These are phyloP conservation scores for Rhizophagus prolifer DNA, from an alignment of 192 early-diverging fungal species.

Conservation along the genomic window DNA sequence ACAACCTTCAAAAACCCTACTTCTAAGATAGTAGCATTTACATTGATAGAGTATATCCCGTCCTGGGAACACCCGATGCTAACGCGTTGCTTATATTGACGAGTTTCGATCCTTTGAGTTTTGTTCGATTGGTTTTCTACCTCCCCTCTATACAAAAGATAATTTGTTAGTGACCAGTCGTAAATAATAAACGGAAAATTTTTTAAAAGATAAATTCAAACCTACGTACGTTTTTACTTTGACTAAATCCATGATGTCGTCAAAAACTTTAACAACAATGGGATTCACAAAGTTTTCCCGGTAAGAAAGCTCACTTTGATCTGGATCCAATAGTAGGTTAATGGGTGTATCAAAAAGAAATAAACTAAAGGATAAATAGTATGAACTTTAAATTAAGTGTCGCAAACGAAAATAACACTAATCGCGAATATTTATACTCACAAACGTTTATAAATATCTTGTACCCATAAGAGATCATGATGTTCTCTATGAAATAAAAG, in stretches of 20 bases:
- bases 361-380: slow-evolving; percentile 12
- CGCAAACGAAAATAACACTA: slow-evolving; percentile 20
- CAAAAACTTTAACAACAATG: slow-evolving; percentile 23
- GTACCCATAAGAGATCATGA: slow-evolving; percentile 26
- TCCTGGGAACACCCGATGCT: slow-evolving; percentile 24
- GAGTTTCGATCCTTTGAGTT: slow-evolving; percentile 20
- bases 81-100: slow-evolving; percentile 23
- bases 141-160: slow-evolving; percentile 15
- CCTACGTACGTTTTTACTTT: slow-evolving; percentile 16
- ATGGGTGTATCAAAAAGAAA: slow-evolving; percentile 22
- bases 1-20: slow-evolving; percentile 22
- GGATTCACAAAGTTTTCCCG: slow-evolving; percentile 24
- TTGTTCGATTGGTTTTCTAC: slow-evolving; percentile 20
- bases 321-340: slow-evolving; percentile 22
- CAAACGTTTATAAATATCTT: slow-evolving; percentile 29
- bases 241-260: slow-evolving; percentile 24
- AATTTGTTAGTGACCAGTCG: background rate
- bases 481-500: slow-evolving; percentile 25
- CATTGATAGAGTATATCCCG: slow-evolving; percentile 18
- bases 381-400: background rate
- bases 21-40: slow-evolving; percentile 24
- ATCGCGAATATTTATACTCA: slow-evolving; percentile 22
- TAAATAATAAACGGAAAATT: slow-evolving; percentile 13
- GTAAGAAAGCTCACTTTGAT: slow-evolving; percentile 22
- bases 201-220: slow-evolving; percentile 10